Conservation (phyloP, 306 rosid species). For the Medicago truncatula region MtrunA17r5.0-ANR NC_053045.1:26126501-26127000, state of each 20-base stretch:
- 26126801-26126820: neutral
- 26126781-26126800: slow-evolving; percentile 13
- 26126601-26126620: slow-evolving; percentile 2
- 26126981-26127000: slow-evolving; percentile 8
- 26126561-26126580: slow-evolving; percentile 22
- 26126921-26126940: neutral
- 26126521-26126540: slow-evolving; percentile 20
- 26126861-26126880: too few species aligned
- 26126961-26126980: slow-evolving; percentile 11
- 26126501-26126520: slow-evolving; percentile 18
- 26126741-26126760: neutral
- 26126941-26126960: neutral
- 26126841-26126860: too few species aligned
- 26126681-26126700: neutral
- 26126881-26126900: too few species aligned
- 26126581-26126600: neutral
- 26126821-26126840: too few species aligned
- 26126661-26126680: neutral
- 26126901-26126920: too few species aligned
- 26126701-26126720: slow-evolving; percentile 17
- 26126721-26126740: slow-evolving; percentile 14
- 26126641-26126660: neutral
- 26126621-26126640: slow-evolving; percentile 18
- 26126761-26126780: slow-evolving; percentile 31
- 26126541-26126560: slow-evolving; percentile 14